phyloP scores from a whole-genome alignment of 257 asterid genomes.

The Paulownia fortunei region DNA sequence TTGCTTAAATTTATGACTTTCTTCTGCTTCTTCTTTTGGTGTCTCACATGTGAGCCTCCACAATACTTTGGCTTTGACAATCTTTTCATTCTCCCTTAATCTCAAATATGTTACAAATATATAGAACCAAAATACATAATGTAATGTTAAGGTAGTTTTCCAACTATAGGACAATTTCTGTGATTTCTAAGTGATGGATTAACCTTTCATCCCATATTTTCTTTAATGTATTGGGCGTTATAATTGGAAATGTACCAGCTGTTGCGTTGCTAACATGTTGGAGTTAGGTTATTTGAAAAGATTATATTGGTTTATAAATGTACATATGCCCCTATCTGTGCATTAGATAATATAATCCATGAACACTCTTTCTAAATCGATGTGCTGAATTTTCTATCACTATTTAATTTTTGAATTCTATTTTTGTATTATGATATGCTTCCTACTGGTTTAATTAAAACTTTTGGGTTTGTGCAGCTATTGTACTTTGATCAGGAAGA shows the following conservation, averaged over 20 bases:
- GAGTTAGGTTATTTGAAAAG: not conserved
- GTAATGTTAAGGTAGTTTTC: not conserved
- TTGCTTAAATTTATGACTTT: not conserved
- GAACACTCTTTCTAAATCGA: not conserved
- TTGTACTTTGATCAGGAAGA: constrained; percentile 89
- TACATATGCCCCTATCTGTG: not conserved
- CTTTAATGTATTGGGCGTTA: not conserved
- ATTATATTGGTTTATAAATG: not conserved
- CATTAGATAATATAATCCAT: not conserved
- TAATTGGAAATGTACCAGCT: not conserved
- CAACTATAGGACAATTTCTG: not conserved
- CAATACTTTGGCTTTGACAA: not conserved
- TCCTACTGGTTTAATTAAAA: constrained; percentile 18
- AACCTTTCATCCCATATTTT: not conserved
- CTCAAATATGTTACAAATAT: not conserved
- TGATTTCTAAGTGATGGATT: not conserved
- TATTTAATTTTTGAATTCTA: not conserved
- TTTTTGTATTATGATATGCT: constrained; percentile 3
- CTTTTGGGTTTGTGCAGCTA: constrained; percentile 60
- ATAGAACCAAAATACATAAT: too few relatives aligned
- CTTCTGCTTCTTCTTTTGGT: not conserved
- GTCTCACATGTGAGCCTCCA: not conserved
- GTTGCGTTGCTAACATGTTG: not conserved
- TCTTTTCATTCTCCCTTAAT: not conserved
- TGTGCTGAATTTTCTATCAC: not conserved